Conservation (phyloP, 768 basidiomycete species). For the Favolaschia claudopus region DNA sequence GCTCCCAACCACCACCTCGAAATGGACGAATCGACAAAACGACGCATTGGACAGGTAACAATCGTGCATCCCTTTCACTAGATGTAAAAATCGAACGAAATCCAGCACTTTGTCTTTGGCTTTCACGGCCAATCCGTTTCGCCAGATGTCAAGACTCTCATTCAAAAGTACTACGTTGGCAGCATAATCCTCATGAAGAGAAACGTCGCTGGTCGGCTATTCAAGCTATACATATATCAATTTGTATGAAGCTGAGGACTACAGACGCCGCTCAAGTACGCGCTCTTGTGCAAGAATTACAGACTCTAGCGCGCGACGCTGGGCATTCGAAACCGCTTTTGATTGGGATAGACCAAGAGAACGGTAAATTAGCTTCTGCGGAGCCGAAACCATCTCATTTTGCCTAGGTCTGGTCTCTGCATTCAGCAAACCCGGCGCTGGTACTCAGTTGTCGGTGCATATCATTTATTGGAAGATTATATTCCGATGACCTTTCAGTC, state of each 20-base stretch:
- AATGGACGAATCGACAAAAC: conserved; percentile 9
- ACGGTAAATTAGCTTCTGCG: conserved; percentile 48
- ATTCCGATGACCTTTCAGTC: conserved; percentile 45
- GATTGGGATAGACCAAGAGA: conserved; percentile 80
- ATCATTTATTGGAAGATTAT: neutral
- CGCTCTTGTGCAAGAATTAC: conserved; percentile 55
- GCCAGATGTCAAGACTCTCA: conserved; percentile 61
- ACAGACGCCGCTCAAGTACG: conserved; percentile 61
- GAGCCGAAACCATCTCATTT: neutral
- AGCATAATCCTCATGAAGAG: conserved; percentile 75
- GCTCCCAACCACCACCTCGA: neutral
- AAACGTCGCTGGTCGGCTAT: conserved; percentile 61
- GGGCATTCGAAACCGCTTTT: conserved; percentile 65
- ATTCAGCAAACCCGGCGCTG: conserved; percentile 62
- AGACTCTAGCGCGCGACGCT: conserved; percentile 60
- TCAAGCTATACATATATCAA: neutral
- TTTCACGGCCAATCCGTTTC: conserved; percentile 66
- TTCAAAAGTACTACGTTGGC: conserved; percentile 70
- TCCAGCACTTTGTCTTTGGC: conserved; percentile 78
- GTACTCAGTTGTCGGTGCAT: conserved; percentile 69
- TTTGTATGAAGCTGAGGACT: neutral
- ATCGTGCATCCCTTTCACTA: neutral
- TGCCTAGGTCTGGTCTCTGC: conserved; percentile 78
- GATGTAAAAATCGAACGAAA: no score
- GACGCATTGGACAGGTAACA: conserved; percentile 50